Evolutionary conservation across 1,284 basidiomycete genomes (phyloP).

Genomic region (Cystobasidium sp.): DNA sequence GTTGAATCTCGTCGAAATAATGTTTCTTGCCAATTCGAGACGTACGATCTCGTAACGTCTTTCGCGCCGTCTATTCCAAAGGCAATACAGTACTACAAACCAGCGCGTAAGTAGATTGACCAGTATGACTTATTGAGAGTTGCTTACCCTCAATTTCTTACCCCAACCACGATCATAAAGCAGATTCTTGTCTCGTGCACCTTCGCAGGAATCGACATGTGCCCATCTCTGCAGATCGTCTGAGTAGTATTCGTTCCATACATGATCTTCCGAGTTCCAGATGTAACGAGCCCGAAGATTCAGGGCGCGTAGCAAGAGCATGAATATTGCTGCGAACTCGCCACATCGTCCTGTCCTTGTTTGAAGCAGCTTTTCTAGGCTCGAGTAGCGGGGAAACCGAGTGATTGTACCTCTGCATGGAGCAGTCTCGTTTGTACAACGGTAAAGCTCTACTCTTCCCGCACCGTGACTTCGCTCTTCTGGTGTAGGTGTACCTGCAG

Average conservation of each 20-base stretch:
- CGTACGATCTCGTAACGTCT: slow-evolving; percentile 60
- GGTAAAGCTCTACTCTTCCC: slow-evolving; percentile 59
- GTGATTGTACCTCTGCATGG: slow-evolving; percentile 51
- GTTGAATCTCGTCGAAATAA: slow-evolving; percentile 5
- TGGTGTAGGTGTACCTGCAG: slow-evolving; percentile 48
- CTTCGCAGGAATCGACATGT: slow-evolving; percentile 61
- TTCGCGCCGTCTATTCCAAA: slow-evolving; percentile 58
- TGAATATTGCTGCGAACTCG: slow-evolving; percentile 61
- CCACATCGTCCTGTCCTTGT: slow-evolving; percentile 60
- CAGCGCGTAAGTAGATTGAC: neutral
- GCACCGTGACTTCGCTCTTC: slow-evolving; percentile 57
- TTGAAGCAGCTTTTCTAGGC: slow-evolving; percentile 55
- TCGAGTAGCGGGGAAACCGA: slow-evolving; percentile 59
- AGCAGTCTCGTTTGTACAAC: slow-evolving; percentile 49
- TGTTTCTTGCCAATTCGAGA: slow-evolving; percentile 54
- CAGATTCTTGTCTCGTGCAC: slow-evolving; percentile 57
- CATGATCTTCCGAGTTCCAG: slow-evolving; percentile 61
- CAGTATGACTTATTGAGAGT: neutral
- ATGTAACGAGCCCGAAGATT: slow-evolving; percentile 59
- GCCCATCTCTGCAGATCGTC: slow-evolving; percentile 58
- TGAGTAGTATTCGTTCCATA: slow-evolving; percentile 60
- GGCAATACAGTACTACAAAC: slow-evolving; percentile 57
- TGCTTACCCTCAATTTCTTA: slow-evolving; percentile 57
- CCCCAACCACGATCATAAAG: slow-evolving; percentile 61
- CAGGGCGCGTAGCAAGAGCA: slow-evolving; percentile 58